Base-by-base conservation (phyloP, 768 basidiomycete species). In the Polyporus arcularius region DNA sequence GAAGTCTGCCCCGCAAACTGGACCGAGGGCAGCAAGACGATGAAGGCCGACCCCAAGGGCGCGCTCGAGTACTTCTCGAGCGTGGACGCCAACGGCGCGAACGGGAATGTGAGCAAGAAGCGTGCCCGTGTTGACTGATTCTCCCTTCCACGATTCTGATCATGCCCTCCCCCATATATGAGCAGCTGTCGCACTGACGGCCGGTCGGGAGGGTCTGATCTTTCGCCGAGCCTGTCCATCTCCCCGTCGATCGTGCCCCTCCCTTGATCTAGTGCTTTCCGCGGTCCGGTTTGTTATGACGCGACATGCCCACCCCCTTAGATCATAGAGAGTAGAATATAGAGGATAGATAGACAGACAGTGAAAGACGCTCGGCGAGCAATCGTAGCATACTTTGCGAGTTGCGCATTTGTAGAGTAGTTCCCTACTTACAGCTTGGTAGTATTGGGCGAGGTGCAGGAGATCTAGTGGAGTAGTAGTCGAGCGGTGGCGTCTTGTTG, bases 1-100 rank as follows among this genome's bases (percentile, higher is more conserved):
- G 94, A 97, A 73, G 94, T 95, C 21, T 96, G 94, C 80, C 95
- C 94, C 15, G 89, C 86, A 12, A 92, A 92, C 75, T 96, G 94
- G 94, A 86, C 79, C 15, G 87, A 92, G 69, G 90, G 92, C 39
- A 75, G 78, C 59, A 86, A 86, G 77, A 92, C 92, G 46, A 92
- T 94, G 79, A 93, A 92, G 73, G 79, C 89, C 30, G 86, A 92
- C 73, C 89, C 90, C 8, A 78, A 80, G 55, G 85, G 76, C 28
- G 86, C 88, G 60, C 76, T 90, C 42, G 90, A 92, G 64, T 94
- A 92, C 73, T 94, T 94, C 68, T 59, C 73, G 30, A 55, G 68
- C 4, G 70, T 72, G 21, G 66, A 62, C 16, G 60, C 60, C 32
- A 35, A 72, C 67, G 68, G 70, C 58, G 70, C 73, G 55, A 82